phyloP scores from a whole-genome alignment of 2,329 filamentous ascomycete species.

The Chaetomium globosum region DNA sequence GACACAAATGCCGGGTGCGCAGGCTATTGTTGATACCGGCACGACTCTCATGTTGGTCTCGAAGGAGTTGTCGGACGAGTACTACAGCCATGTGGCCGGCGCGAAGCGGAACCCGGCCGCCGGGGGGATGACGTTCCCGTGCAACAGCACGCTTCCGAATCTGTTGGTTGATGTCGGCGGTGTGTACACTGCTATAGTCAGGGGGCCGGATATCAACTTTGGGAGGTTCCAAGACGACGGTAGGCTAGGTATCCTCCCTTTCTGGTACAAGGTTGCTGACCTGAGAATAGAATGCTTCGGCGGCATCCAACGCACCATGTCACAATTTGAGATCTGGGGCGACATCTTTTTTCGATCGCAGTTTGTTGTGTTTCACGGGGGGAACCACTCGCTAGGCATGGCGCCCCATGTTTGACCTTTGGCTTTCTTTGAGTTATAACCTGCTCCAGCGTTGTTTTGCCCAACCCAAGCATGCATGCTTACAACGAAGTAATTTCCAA shows the following conservation, averaged over 20 bases:
- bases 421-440: not conserved
- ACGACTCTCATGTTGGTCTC: constrained; percentile 66
- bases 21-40: constrained; percentile 61
- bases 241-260: constrained; percentile 45
- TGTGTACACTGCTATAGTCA: constrained; percentile 58
- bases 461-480: not conserved
- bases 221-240: constrained; percentile 53
- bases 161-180: constrained; percentile 60
- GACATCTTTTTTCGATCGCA: constrained; percentile 55
- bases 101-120: constrained; percentile 46
- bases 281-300: constrained; percentile 62
- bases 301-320: constrained; percentile 63
- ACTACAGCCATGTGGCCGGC: constrained; percentile 52
- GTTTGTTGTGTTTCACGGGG: constrained; percentile 22
- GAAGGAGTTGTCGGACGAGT: constrained; percentile 51
- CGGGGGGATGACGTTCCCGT: constrained; percentile 54
- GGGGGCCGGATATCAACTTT: constrained; percentile 58
- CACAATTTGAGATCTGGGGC: constrained; percentile 62
- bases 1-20: constrained; percentile 40
- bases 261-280: not conserved
- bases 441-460: not conserved
- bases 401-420: constrained; percentile 12
- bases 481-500: not conserved
- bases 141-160: constrained; percentile 51
- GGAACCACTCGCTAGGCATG: constrained; percentile 20